A percentile compares a stretch with the other conserved stretches of the same genome.
These are phyloP conservation scores for Claviceps sp. DNA, from an alignment of 2,329 filamentous ascomycete species.

Conservation along the genomic window DNA sequence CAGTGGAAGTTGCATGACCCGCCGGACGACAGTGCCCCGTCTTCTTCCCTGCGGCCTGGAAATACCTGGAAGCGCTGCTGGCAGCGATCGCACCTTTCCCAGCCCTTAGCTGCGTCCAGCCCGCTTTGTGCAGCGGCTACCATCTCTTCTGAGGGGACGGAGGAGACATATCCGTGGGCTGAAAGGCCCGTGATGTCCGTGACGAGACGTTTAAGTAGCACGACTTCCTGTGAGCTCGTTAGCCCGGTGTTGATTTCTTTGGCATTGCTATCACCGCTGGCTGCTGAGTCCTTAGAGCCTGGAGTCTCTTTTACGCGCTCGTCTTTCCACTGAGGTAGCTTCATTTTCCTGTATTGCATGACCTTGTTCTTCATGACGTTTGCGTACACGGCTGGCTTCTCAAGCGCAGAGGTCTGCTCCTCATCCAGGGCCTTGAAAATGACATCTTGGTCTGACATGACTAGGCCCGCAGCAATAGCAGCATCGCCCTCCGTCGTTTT, in stretches of 20 bases:
- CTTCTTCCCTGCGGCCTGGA: constrained; percentile 65
- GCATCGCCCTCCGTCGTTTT: constrained; percentile 24
- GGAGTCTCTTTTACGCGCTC: constrained; percentile 30
- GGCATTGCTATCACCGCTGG: constrained; percentile 20
- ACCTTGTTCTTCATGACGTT: constrained; percentile 79
- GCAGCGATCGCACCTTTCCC: constrained; percentile 84
- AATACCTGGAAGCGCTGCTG: constrained; percentile 81
- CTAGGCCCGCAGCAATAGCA: constrained; percentile 24
- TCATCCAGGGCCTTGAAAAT: constrained; percentile 59
- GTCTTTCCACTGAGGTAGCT: constrained; percentile 54
- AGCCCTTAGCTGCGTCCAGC: constrained; percentile 54
- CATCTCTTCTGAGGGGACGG: constrained; percentile 49
- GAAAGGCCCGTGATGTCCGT: constrained; percentile 52
- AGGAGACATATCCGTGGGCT: constrained; percentile 61
- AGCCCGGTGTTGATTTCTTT: constrained; percentile 57
- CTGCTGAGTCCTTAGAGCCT: background rate
- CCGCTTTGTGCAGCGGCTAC: constrained; percentile 53
- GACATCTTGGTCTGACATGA: constrained; percentile 51
- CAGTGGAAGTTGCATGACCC: constrained; percentile 74
- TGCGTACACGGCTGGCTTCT: constrained; percentile 57
- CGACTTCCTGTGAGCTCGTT: constrained; percentile 51
- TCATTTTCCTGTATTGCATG: constrained; percentile 63
- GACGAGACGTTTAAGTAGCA: constrained; percentile 46
- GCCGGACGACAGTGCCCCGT: constrained; percentile 61
- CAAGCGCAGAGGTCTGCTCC: constrained; percentile 61